These are phyloP conservation scores for Pulveroboletus sp. DNA, from an alignment of 768 basidiomycete genomes.

Conservation along the genomic window DNA sequence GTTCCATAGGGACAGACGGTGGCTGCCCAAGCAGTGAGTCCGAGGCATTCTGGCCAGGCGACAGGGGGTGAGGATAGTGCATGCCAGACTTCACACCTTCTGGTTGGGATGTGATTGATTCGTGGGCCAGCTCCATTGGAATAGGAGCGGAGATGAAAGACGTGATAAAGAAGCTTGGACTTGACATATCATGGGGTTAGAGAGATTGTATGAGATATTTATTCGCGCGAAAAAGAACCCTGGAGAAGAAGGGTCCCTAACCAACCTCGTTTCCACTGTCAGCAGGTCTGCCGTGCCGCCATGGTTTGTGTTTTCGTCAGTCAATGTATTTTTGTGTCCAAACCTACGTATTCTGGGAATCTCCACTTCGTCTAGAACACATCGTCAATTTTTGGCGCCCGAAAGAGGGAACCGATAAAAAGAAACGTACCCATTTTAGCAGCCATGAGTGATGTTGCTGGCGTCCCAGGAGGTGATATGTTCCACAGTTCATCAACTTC, in stretches of 20 bases:
- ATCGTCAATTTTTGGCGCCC: constrained; percentile 3
- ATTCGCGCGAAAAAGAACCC: constrained; percentile 16
- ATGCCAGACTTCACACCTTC: constrained; percentile 15
- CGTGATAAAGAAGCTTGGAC: constrained; percentile 33
- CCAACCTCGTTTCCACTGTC: constrained; percentile 21
- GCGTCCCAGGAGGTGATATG: constrained; percentile 45
- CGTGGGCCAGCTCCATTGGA: constrained; percentile 21
- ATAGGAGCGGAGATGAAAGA: constrained; percentile 32
- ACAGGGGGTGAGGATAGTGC: constrained; percentile 19
- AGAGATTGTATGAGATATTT: constrained; percentile 17
- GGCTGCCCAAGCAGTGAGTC: constrained; percentile 25
- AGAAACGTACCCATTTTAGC: constrained; percentile 47
- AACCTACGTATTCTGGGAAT: constrained; percentile 53
- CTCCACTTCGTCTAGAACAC: constrained; percentile 43
- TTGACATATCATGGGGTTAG: constrained; percentile 28
- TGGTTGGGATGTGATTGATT: constrained; percentile 17
- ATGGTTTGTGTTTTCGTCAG: constrained; percentile 2
- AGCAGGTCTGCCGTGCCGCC: constrained; percentile 9
- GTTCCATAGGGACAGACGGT: constrained; percentile 11
- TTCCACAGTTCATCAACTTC: constrained; percentile 53
- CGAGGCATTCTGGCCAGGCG: constrained; percentile 15
- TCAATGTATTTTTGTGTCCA: constrained; percentile 30
- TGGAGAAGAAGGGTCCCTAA: constrained; percentile 10
- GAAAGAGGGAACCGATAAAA: not conserved
- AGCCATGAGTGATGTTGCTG: constrained; percentile 38